phyloP scores from a whole-genome alignment of 2,329 filamentous ascomycete genomes.

The Fusarium coicis region DNA sequence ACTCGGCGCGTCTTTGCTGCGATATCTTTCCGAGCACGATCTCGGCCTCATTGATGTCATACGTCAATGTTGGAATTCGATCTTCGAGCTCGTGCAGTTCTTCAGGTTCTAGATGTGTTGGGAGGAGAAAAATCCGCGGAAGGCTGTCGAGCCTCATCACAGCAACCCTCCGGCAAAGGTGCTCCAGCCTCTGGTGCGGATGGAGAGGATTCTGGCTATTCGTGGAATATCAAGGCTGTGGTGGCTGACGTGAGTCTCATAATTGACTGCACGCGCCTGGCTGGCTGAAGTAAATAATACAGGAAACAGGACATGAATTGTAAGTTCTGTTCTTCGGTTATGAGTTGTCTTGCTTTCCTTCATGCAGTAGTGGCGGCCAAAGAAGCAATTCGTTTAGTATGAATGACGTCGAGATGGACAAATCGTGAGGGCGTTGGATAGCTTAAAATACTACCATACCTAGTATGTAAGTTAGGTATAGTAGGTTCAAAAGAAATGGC shows the following conservation, averaged over 20 bases:
- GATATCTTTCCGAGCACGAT: constrained; percentile 80
- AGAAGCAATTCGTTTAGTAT: not conserved
- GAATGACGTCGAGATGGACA: constrained; percentile 10
- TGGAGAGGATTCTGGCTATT: not conserved
- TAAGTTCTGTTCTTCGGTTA: not conserved
- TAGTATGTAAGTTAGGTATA: no score
- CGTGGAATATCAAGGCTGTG: not conserved
- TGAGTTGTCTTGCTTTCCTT: not conserved
- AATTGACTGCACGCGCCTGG: not conserved
- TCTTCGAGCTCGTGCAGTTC: constrained; percentile 73
- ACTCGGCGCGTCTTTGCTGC: constrained; percentile 75
- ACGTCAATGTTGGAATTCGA: constrained; percentile 73
- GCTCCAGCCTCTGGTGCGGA: not conserved
- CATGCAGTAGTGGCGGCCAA: not conserved
- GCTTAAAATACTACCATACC: not conserved
- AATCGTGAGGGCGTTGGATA: not conserved
- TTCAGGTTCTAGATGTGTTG: constrained; percentile 72
- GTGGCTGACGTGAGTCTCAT: constrained; percentile 6
- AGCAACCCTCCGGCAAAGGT: not conserved
- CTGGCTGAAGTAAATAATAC: not conserved
- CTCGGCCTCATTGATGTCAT: constrained; percentile 76
- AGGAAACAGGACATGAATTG: not conserved
- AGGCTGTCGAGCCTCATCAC: constrained; percentile 47
- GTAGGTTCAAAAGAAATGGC: not conserved
- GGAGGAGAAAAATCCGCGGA: constrained; percentile 78